Evolutionary conservation across 1,284 basidiomycete genomes (phyloP), one percentile per base, ranked within the genome.

Genomic region (Wolfiporia cocos): DNA sequence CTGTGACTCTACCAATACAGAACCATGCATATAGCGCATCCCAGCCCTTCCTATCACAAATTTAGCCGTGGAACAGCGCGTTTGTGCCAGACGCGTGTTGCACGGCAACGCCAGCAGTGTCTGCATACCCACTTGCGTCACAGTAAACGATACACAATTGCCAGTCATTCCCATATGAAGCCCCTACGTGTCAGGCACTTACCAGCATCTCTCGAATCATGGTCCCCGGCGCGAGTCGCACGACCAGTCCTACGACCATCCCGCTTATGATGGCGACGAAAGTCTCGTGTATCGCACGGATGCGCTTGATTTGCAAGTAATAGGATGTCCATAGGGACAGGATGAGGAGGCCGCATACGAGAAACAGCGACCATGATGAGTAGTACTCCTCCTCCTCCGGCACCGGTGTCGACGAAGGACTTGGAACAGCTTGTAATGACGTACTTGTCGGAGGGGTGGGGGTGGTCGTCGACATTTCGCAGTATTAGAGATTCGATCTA

Each of bases 181-280:
- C 9, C 32, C 7, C 15, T 33, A 15, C 7, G 12, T 10, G 32
- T 18, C 12, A n/a, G 32, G 30, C 37, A 78, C 89, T 74, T 66
- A 92, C 92, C 66, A 99, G 73, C 95, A 99, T 99, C 59, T 94
- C 91, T 54, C 92, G 78, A 49, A 99, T 97, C 71, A 94, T 81
- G 48, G 88, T 89, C 14, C 93, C 93, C 0, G 95, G 94, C 1
- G 89, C 84, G 26, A 99, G 70, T 50, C 96, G 74, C 26, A 99
- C 83, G 46, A 95, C 78, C 51, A 96, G 70, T 1, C 95, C 95
- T 35, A 99, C 95, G 39, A 91, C 77, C 92, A 97, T 98, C 42
- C 95, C 92, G 11, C 93, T 92, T 58, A 95, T 85, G 50, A 98
- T 92, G 30, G 95, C 91, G 18, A 99, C 89, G 39, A 98, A 75